Evolutionary conservation across 352 stramenopile genomes (phyloP), one percentile per base, ranked within the genome.

Genomic region (Globisporangium cystogenes): DNA sequence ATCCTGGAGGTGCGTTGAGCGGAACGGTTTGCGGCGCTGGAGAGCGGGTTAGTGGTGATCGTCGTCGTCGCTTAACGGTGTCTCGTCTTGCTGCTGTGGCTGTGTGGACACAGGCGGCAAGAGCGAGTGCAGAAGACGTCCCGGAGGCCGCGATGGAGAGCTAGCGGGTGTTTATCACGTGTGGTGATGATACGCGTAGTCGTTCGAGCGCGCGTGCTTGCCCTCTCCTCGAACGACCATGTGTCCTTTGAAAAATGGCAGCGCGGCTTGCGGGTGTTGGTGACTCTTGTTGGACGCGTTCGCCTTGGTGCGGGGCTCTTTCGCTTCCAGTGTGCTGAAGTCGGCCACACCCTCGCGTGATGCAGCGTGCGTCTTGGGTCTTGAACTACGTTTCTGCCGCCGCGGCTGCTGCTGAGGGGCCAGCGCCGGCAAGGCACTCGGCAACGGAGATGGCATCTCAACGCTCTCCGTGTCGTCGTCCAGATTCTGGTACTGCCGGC

Each of bases 231-330:
- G 55, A 35, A 88, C 74, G 33, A 81, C 53, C 64, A 90, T 76
- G 52, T 84, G 86, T 21, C 77, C 77, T 2, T 72, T 66, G 63
- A 87, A 91, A 49, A 91, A 91, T 53, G 80, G 80, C 41, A 87
- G 51, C 14, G 59, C 64, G 21, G 26, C 36, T 53, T 68, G 26
- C 31, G 36, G 35, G 63, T 69, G 44, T 62, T 55, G 44, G 60
- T 65, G 69, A 59, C 36, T 67, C 53, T 23, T 68, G 23, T 53
- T 36, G 1, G 23, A 42, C 16, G 18, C 20, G n/a, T 53, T 54
- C 12, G 37, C 14, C 26, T 60, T 54, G 54, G 10, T 48, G 27
- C 40, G 48, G 41, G 33, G 29, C 26, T 23, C 48, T 10, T 42
- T 51, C 56, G 45, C 14, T 20, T 63, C 16, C 48, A 57, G 37